Evolutionary conservation across 208 protist genomes (phyloP).

Genomic region (Perkinsela sp.): DNA sequence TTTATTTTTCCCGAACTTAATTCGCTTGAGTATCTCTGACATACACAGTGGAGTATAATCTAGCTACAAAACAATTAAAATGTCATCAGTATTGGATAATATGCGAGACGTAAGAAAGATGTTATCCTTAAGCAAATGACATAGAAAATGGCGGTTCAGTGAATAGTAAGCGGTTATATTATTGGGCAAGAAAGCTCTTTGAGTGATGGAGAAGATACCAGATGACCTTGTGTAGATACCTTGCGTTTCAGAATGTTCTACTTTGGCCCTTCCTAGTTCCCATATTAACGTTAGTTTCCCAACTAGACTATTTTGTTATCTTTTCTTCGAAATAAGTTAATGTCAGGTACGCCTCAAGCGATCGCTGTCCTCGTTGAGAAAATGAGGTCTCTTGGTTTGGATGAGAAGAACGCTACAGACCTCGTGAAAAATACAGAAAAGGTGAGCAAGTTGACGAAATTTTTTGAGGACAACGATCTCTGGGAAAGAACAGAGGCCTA

Average conservation of each 20-base stretch:
- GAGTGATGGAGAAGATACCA: background rate
- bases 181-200: too few species aligned
- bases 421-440: background rate
- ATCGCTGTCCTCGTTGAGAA: background rate
- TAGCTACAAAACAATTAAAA: too few species aligned
- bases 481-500: background rate
- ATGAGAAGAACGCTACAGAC: background rate
- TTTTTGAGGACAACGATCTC: background rate
- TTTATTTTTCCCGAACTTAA: background rate
- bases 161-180: too few species aligned
- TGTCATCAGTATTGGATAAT: too few species aligned
- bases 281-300: too few species aligned
- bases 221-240: background rate
- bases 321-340: too few species aligned
- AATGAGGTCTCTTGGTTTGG: background rate
- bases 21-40: background rate
- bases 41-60: too few species aligned
- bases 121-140: too few species aligned
- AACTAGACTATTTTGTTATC: too few species aligned
- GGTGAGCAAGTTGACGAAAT: background rate
- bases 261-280: background rate
- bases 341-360: background rate
- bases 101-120: too few species aligned
- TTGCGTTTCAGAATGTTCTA: background rate
- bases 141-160: too few species aligned